Percentiles rank a stretch among this genome's conserved stretches.
These are phyloP conservation scores for Penicillium soppii DNA, from an alignment of 495 filamentous ascomycete genomes.

Conservation along the genomic window DNA sequence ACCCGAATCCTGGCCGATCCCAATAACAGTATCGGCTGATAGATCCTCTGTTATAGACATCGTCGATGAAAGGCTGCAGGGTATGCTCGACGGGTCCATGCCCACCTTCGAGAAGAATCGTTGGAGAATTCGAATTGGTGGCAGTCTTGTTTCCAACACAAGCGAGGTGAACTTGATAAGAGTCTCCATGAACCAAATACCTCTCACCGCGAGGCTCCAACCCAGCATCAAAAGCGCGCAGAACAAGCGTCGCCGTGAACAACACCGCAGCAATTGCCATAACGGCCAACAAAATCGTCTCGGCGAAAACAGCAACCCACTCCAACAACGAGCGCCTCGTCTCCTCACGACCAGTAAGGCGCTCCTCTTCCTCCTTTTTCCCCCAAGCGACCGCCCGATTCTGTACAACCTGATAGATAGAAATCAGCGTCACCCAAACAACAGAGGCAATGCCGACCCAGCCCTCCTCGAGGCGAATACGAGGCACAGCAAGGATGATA, in stretches of 20 bases:
- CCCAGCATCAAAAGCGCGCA: slow-evolving; percentile 73
- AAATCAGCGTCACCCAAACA: slow-evolving; percentile 69
- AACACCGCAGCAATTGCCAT: slow-evolving; percentile 66
- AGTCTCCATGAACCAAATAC: slow-evolving; percentile 75
- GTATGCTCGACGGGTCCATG: slow-evolving; percentile 71
- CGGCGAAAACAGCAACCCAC: slow-evolving; percentile 80
- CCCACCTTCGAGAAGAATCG: slow-evolving; percentile 80
- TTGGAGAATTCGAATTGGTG: slow-evolving; percentile 49
- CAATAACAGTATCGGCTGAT: slow-evolving; percentile 92
- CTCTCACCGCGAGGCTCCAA: slow-evolving; percentile 67
- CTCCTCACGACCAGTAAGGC: slow-evolving; percentile 87
- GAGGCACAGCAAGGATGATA: slow-evolving; percentile 70
- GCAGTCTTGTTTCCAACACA: slow-evolving; percentile 68
- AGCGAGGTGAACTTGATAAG: slow-evolving; percentile 81
- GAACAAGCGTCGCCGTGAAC: slow-evolving; percentile 72
- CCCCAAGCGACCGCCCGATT: slow-evolving; percentile 84
- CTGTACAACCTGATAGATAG: slow-evolving; percentile 58
- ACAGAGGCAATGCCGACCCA: slow-evolving; percentile 87
- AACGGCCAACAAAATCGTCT: slow-evolving; percentile 65
- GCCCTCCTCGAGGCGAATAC: slow-evolving; percentile 77
- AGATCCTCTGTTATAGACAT: slow-evolving; percentile 66
- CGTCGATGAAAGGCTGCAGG: slow-evolving; percentile 66
- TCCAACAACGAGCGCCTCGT: slow-evolving; percentile 76
- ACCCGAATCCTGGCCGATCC: slow-evolving; percentile 86
- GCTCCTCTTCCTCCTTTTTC: slow-evolving; percentile 86